Percentiles rank a stretch among this genome's conserved stretches.
Evolutionary conservation across 148 eudicot genomes (phyloP).

Genomic region (Vaccinium darrowii): DNA sequence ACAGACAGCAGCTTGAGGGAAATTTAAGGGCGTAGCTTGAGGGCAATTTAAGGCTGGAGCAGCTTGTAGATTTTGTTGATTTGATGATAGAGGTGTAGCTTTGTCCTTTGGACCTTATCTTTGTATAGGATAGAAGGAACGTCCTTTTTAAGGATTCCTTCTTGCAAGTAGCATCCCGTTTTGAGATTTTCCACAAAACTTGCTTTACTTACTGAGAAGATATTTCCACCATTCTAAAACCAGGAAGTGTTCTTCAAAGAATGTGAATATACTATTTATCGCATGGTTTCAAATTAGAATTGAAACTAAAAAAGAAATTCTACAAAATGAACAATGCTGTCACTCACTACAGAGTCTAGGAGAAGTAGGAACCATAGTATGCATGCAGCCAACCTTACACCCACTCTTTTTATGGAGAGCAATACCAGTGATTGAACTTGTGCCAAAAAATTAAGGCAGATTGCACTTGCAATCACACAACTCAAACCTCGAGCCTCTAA

Average conservation of each 20-base stretch:
- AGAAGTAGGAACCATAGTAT: too few relatives aligned
- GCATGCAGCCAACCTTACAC: too few relatives aligned
- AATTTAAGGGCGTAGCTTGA: not conserved
- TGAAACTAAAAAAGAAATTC: not conserved
- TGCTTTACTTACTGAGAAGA: not conserved
- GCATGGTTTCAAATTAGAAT: not conserved
- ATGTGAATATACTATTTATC: not conserved
- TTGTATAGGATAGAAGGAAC: too few relatives aligned
- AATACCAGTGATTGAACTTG: not conserved
- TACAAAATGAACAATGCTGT: not conserved
- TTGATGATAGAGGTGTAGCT: not conserved
- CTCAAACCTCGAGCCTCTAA: not conserved
- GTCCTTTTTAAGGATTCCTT: not conserved
- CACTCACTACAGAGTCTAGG: not conserved
- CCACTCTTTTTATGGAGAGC: not conserved
- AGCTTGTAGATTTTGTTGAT: not conserved
- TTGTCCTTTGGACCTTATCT: not conserved
- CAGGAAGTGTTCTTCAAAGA: not conserved
- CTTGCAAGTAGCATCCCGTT: not conserved
- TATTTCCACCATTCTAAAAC: not conserved
- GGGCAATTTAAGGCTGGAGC: not conserved
- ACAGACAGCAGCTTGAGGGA: not conserved
- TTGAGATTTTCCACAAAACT: not conserved
- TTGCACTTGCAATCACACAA: not conserved
- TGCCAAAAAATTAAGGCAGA: not conserved